Base-by-base conservation (phyloP, 2,329 filamentous ascomycete genomes). In the Stylonectria norvegica region DNA sequence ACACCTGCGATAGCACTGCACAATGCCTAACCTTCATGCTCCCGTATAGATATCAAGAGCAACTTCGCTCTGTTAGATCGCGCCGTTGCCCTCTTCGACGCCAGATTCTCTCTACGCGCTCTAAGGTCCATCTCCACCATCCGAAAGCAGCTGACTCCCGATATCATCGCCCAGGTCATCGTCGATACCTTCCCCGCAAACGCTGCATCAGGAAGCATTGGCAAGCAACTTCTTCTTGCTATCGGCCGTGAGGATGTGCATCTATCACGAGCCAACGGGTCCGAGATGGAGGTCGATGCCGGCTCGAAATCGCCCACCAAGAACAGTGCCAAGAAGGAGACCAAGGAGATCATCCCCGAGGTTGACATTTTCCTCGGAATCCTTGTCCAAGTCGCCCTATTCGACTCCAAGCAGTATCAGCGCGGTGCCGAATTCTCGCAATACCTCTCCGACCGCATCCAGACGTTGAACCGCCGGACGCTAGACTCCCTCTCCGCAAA, bases 51-150 rank as follows among this genome's bases (percentile, higher is more conserved):
- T 67, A 95, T 98, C 71, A 93, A 90, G 70, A 84, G 80, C 75
- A 96, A 94, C 70, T 96, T 96, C 63, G 80, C 81, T 37, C 78
- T 98, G 51, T 78, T 98, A 60, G 90, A 96, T 61, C 86, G 89
- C 59, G 93, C 90, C 52, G 91, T 98, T 50, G 77, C 83, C 51
- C 81, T 94, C 57, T 98, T 97, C 66, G 93, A 98, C 69, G 82
- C 90, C 44, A 84, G 93, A 72, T 98, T 96, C 70, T 89, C 91
- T 42, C 85, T 98, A 50, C 82, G 93, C 62, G 93, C 93, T 47
- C 79, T 98, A 50, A 86, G 93, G 59, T 95, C 90, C 56, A 95
- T 97, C 70, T 95, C 93, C 28, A 90, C 89, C 40, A 83, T 97
- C 64, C 89, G 93, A 65, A 97, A 97, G 76, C 82, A 88, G 53